Evolutionary conservation across 78 protist genomes (phyloP).

Genomic region (Tieghemostelium lacteum): DNA sequence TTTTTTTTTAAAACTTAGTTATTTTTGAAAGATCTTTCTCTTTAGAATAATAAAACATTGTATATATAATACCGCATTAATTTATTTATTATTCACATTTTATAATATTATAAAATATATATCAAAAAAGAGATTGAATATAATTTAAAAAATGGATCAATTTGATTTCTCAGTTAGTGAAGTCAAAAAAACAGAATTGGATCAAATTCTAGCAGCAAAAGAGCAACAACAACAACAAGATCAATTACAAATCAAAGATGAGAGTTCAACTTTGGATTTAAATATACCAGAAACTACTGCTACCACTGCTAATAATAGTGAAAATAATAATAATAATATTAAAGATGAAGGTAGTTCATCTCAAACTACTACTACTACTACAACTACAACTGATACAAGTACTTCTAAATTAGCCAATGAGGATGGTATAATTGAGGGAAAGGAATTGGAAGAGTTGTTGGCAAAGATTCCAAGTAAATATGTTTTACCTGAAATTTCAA

Average conservation of each 20-base stretch:
- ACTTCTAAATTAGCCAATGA: neutral
- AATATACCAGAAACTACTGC: neutral
- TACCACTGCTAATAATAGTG: neutral
- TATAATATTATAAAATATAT: too few species aligned
- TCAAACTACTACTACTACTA: neutral
- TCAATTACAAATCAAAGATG: neutral
- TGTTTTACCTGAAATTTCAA: conserved; percentile 19
- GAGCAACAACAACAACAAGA: conserved; percentile 23
- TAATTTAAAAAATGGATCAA: neutral
- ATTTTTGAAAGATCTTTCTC: too few species aligned
- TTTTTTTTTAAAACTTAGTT: too few species aligned
- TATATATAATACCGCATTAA: too few species aligned
- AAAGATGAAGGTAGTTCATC: neutral
- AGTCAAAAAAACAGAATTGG: conserved; percentile 52
- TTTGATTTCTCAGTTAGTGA: conserved; percentile 45
- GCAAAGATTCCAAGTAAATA: conserved; percentile 58
- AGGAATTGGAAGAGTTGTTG: conserved; percentile 42
- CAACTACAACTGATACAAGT: neutral
- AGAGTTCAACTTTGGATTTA: neutral
- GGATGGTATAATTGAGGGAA: conserved; percentile 49
- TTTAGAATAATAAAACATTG: too few species aligned
- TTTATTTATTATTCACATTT: too few species aligned
- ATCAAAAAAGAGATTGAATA: too few species aligned
- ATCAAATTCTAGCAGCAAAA: neutral
- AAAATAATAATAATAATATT: too few species aligned